These are phyloP conservation scores for Forsythia suspensa DNA, from an alignment of 257 asterid species.

Conservation along the genomic window DNA sequence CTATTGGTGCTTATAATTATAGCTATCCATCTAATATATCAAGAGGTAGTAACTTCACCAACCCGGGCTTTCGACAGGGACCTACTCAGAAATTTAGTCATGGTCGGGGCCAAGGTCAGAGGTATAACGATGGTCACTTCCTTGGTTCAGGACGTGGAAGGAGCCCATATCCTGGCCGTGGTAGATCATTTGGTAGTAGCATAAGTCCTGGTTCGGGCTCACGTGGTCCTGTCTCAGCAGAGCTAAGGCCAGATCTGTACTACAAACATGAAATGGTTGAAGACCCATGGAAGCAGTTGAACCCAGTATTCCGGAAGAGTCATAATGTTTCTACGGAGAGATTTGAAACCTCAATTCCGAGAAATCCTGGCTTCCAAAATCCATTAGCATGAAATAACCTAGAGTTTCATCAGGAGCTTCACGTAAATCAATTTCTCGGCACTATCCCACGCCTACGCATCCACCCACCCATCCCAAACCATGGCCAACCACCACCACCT, in stretches of 20 bases:
- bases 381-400: conserved; percentile 46
- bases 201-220: conserved; percentile 31
- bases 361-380: conserved; percentile 54
- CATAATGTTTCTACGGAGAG: background rate
- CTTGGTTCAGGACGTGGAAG: conserved; percentile 30
- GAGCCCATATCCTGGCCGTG: conserved; percentile 34
- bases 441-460: no score
- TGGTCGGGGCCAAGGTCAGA: conserved; percentile 46
- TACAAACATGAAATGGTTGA: conserved; percentile 69
- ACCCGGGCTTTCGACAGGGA: conserved; percentile 26
- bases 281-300: conserved; percentile 72
- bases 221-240: conserved; percentile 33
- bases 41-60: conserved; percentile 31
- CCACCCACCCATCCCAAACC: no score
- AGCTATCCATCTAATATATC: conserved; percentile 36
- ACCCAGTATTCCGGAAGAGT: conserved; percentile 54
- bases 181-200: conserved; percentile 30
- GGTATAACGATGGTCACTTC: conserved; percentile 30
- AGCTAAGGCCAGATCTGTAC: conserved; percentile 41
- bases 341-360: conserved; percentile 1
- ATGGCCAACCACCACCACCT: no score
- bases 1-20: conserved; percentile 29
- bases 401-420: conserved; percentile 45
- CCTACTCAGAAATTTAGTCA: conserved; percentile 20
- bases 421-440: conserved; percentile 33